Conservation (phyloP, 352 stramenopile species). For the Globisporangium spiculum region DNA sequence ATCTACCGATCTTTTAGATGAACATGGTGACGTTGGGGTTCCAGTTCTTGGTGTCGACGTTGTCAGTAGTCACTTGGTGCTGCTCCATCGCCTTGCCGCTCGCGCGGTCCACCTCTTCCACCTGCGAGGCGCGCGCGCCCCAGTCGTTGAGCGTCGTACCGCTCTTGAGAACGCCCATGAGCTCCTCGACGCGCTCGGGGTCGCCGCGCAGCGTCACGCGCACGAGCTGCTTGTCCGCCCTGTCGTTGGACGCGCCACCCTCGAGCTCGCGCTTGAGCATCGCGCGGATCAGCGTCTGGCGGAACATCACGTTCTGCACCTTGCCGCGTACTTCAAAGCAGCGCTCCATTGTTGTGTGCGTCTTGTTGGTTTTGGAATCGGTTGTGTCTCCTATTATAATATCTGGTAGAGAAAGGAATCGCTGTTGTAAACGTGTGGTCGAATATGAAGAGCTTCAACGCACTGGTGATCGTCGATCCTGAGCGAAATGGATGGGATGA, state of each 20-base stretch:
- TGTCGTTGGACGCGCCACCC: slow-evolving; percentile 70
- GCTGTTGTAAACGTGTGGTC: not conserved
- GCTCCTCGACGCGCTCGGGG: slow-evolving; percentile 34
- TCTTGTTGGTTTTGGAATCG: not conserved
- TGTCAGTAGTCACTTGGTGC: slow-evolving; percentile 72
- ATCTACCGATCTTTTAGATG: slow-evolving; percentile 31
- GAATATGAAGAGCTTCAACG: not conserved
- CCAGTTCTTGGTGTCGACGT: slow-evolving; percentile 61
- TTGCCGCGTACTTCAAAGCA: slow-evolving; percentile 66
- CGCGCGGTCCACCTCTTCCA: slow-evolving; percentile 31
- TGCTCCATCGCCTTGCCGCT: slow-evolving; percentile 32
- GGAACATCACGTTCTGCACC: slow-evolving; percentile 84
- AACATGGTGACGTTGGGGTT: slow-evolving; percentile 79
- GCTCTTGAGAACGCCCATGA: slow-evolving; percentile 44
- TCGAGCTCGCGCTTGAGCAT: slow-evolving; percentile 62
- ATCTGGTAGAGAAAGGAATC: not conserved
- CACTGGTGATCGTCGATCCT: not conserved
- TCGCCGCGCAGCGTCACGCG: slow-evolving; percentile 56
- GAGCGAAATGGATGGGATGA: not conserved
- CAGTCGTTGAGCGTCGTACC: slow-evolving; percentile 65
- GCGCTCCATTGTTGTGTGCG: slow-evolving; percentile 26
- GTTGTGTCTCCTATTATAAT: not conserved
- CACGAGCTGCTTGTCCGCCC: slow-evolving; percentile 50
- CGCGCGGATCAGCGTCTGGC: slow-evolving; percentile 73
- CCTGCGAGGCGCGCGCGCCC: slow-evolving; percentile 41